Conservation (phyloP, 2,329 filamentous ascomycete species). For the Colletotrichum endophyticum region DNA sequence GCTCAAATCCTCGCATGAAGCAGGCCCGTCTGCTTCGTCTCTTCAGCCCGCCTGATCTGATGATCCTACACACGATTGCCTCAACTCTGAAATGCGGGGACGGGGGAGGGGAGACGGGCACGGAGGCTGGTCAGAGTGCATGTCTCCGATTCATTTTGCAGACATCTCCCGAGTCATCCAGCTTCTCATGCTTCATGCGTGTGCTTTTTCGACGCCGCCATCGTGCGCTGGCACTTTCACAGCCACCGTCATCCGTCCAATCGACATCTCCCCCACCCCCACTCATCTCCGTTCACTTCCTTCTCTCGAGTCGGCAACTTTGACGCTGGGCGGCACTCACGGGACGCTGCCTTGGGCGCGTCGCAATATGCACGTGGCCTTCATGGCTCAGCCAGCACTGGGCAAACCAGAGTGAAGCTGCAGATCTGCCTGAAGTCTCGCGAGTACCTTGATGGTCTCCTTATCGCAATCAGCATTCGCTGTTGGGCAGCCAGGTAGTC, state of each 20-base stretch:
- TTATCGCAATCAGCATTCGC: not conserved
- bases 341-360: not conserved
- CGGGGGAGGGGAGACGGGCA: not conserved
- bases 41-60: not conserved
- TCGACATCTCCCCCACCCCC: not conserved
- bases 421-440: not conserved
- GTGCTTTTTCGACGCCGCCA: not conserved
- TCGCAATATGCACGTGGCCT: not conserved
- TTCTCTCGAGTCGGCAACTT: not conserved
- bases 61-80: not conserved
- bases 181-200: not conserved
- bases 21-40: not conserved
- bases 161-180: constrained; percentile 13
- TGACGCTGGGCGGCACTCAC: not conserved
- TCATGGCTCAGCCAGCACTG: not conserved
- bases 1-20: not conserved
- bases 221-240: constrained; percentile 15
- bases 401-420: not conserved
- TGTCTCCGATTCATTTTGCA: constrained; percentile 3
- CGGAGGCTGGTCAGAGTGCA: not conserved
- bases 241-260: constrained; percentile 11
- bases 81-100: constrained; percentile 17
- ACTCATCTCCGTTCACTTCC: not conserved
- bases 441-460: not conserved
- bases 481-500: not conserved